Evolutionary conservation across 192 early-diverging fungal species (phyloP).

Genomic region (Podila horticola): DNA sequence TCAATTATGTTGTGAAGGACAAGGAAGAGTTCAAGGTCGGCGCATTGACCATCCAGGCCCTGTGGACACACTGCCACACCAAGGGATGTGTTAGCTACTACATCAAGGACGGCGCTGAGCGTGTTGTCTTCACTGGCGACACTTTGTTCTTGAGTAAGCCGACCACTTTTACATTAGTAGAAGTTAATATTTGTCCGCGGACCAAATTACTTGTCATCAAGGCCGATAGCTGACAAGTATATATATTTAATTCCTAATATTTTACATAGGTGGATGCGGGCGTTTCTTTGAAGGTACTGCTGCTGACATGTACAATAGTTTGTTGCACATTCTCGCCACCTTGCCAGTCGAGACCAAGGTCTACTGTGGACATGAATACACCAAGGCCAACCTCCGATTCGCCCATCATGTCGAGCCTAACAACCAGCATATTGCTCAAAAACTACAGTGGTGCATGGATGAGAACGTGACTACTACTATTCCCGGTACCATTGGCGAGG

Average conservation of each 20-base stretch:
- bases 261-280: slow-evolving; percentile 75
- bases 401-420: slow-evolving; percentile 80
- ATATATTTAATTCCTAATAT: too few relatives aligned
- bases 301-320: slow-evolving; percentile 83
- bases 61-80: slow-evolving; percentile 91
- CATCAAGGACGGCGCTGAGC: slow-evolving; percentile 72
- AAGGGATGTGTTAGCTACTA: slow-evolving; percentile 87
- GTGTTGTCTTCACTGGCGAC: slow-evolving; percentile 91
- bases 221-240: too few relatives aligned
- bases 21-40: slow-evolving; percentile 82
- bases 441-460: slow-evolving; percentile 69
- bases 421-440: slow-evolving; percentile 74
- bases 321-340: slow-evolving; percentile 70
- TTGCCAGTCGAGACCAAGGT: slow-evolving; percentile 87
- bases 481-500: slow-evolving; percentile 92
- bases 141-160: slow-evolving; percentile 78
- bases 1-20: slow-evolving; percentile 79
- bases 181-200: background rate
- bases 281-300: slow-evolving; percentile 94
- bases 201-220: slow-evolving; percentile 3
- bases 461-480: slow-evolving; percentile 68
- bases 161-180: background rate
- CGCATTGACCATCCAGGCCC: slow-evolving; percentile 69
- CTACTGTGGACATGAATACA: slow-evolving; percentile 97
- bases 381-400: slow-evolving; percentile 77